Base-by-base conservation (phyloP, 2,329 filamentous ascomycete species). In the Monosporascus sp. region DNA sequence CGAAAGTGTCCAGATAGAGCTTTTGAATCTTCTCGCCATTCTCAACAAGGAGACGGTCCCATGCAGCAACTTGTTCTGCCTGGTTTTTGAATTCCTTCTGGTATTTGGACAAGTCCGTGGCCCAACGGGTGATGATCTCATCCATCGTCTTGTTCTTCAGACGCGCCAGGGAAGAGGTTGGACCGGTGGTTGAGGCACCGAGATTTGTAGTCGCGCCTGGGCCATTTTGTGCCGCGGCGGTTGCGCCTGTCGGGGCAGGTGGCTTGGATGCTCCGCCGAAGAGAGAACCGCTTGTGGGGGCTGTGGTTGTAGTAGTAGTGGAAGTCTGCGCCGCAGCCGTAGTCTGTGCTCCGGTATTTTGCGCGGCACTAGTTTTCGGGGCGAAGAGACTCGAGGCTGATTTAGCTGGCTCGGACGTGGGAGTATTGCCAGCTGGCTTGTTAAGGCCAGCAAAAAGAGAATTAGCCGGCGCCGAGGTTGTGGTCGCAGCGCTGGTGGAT, bases 121-220 rank as follows among this genome's bases (percentile, higher is more conserved):
- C 94, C 94, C 94, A 99, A 35, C 91, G 85, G 4, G 90, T 97
- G 60, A 99, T 91, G 58, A 99, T 97, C 69, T 99, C 94, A 66
- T 99, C 94, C 89, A 99, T 97, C 0, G 93, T 96, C 75, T 96
- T 97, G 72, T 97, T 96, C 77, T 96, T 96, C 38, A 99, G 78
- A 27, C 94, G 87, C 4, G 93, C 94, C 64, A 95, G 84, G 53
- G 91, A 87, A 17, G 94, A 93, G 3, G 86, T 77, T 1, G 92
- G 90, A 0, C 92, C 92, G 37, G 83, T 78, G 3, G 89, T 96
- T 1, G 91, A 95, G 27, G 85, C 83, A 18, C 83, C 84, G 48
- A 93, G 73, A 27, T 68, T 76, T 24, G 71, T 59, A 43, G 20
- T 52, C 8, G 62, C 55, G 17, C 57, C 51, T 17, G 63, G 31